These are phyloP conservation scores for Euphrasia confusa DNA, from an alignment of 257 asterid genomes.

Conservation along the genomic window DNA sequence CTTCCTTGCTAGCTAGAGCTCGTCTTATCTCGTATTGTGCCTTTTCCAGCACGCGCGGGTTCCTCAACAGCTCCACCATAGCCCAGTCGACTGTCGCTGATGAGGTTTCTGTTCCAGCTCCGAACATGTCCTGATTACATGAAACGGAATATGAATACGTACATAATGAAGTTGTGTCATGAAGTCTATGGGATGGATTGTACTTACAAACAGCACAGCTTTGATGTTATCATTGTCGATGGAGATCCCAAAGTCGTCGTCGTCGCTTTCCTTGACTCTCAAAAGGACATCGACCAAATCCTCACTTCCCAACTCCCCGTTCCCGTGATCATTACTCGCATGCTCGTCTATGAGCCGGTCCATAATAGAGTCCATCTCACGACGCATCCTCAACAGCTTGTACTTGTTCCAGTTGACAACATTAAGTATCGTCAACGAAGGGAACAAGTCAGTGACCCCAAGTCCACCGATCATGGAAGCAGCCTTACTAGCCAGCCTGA, in stretches of 20 bases:
- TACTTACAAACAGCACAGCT: too few species aligned
- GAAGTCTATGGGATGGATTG: neutral
- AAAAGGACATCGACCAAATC: too few species aligned
- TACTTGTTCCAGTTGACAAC: neutral
- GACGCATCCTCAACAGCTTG: neutral
- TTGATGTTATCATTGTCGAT: too few species aligned
- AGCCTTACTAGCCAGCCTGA: neutral
- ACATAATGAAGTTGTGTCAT: neutral
- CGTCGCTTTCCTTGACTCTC: too few species aligned
- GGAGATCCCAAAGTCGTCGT: too few species aligned
- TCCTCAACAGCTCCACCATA: neutral
- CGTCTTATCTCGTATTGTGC: neutral
- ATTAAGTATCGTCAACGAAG: neutral
- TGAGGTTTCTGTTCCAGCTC: neutral
- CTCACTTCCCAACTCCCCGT: neutral
- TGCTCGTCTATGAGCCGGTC: neutral
- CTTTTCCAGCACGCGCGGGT: neutral
- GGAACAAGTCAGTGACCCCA: neutral
- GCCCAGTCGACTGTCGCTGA: neutral
- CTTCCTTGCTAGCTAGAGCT: neutral
- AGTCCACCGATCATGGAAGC: neutral
- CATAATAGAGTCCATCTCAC: neutral
- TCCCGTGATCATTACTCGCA: neutral
- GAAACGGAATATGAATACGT: too few species aligned
- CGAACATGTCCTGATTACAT: neutral